Base-by-base conservation (phyloP, 2,329 filamentous ascomycete genomes). In the Arthrinium puccinioides region DNA sequence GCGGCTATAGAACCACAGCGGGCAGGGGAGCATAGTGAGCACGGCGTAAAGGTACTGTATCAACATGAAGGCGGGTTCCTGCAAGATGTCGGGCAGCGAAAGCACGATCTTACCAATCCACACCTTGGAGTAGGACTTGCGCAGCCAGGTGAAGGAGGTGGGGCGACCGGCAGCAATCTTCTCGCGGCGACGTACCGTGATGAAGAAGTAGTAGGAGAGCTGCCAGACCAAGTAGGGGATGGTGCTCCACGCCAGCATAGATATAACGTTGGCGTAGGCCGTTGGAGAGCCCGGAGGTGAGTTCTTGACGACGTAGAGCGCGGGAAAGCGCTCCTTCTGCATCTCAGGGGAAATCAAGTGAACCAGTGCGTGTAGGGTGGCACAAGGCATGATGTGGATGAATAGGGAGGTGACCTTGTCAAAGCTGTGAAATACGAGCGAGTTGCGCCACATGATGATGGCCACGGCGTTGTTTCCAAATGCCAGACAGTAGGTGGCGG, bases 381-480 rank as follows among this genome's bases (percentile, higher is more conserved):
- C 90, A 47, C 89, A 95, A 1, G 92, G 92, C 90, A 98, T 98
- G 53, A 98, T 94, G 61, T 98, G 92, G 50, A 98, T 96, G 66
- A 98, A 98, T n/a, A 98, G 73, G 57, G 87, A 92, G 10, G 89
- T 94, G 43, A 97, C 88, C 63, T 98, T 98, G 71, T 98, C 92
- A 63, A 98, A 81, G 56, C 87, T 94, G 69, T 98, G 92, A 61
- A 98, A 98, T 32, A 98, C 92, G 55, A 98, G 76, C 21, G 89
- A 96, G 60, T 98, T 98, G 46, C 92, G 81, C 92, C 92, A 98
- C 89, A 98, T 92, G 56, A 92, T 88, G 59, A 98, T 97, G 10
- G 92, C 92, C 32, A 96, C 81, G 15, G 92, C 92, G 56, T 98
- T 98, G 63, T 98, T 98, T 45, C 92, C 92, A 55, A 87, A 94